Evolutionary conservation across 352 stramenopile genomes (phyloP), one percentile per base, ranked within the genome.

Genomic region (Globisporangium carolinianum): DNA sequence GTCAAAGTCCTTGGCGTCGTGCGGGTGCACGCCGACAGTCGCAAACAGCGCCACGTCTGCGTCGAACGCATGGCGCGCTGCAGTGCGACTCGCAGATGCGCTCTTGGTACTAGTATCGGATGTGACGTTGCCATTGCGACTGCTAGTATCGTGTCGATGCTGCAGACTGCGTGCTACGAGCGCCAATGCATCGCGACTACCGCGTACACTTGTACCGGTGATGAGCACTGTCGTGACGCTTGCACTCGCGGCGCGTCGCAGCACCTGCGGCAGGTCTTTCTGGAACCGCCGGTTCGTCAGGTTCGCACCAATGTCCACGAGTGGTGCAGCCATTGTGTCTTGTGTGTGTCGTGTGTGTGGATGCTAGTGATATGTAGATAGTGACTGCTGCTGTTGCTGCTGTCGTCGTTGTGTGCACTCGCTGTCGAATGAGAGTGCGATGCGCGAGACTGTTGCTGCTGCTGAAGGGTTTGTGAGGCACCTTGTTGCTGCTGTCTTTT

Each of bases 1-100:
- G 41, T 78, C 58, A 68, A 96, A 95, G 60, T 94, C 85, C 53
- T 84, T 85, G 57, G 87, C 94, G 58, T 97, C 79, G 36, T 96
- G 97, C 3, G 96, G 96, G 71, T 99, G 96, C 32, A 98, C 74
- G 7, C 96, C 96, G 14, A 98, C 88, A 6, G 96, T 98, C 48
- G 80, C 72, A 48, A 86, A 90, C 15, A 97, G 76, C 35, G 69
- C 39, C 37, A 80, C 67, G 12, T 58, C 61, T 4, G 4, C 14
- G 43, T 48, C 43, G n/a, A n/a, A 6, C 6, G 39, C 39, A 10
- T 43, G 39, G 39, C 39, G 39, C 39, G 6, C 39, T 6, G 39
- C 39, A 43, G 39, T 11, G 39, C 39, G 10, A 11, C 39, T 43
- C 39, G 39, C 6, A 43, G 39, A 43, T 10, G 39, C 39, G 6